Base-by-base conservation (phyloP, 768 basidiomycete species). In the Tricholoma furcatifolium region DNA sequence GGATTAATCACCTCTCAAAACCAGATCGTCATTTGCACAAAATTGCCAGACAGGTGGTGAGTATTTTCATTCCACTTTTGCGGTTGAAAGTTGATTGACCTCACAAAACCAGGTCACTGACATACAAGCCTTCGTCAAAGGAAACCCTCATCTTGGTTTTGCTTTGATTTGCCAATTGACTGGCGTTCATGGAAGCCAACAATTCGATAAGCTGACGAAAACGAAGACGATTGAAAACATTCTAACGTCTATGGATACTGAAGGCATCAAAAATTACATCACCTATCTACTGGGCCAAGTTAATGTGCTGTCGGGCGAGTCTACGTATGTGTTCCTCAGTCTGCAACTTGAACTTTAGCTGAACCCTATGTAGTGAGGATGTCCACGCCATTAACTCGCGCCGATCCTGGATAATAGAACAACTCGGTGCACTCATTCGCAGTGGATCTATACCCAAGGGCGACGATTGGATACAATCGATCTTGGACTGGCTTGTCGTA, bases 1-100 rank as follows among this genome's bases (percentile, higher is more conserved):
- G 95, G 92, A 95, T 96, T 54, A 96, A 96, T 65, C 94, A 98
- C 67, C 77, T 99, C 18, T 89, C 92, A 0, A 86, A 91, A 49
- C 79, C 78, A 41, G 95, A 98, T 67, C 82, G 93, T 46, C 88
- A 93, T 65, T 71, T 98, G 42, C 91, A 96, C 73, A 94, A 92
- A 69, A 86, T 88, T 15, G 92, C 96, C 2, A 80, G 80, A 53
- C 84, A 91, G 67, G 85, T 92, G 65, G 96, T 90, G 60, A 40
- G 27, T 27, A 7, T 27, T 7, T 32, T 43, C n/a, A 11, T 47
- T 6, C n/a, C 6, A 18, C 4, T 31, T 38, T 44, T 15, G 15
- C 10, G 40, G 36, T 7, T 50, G 18, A 8, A 43, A 35, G 14
- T 17, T 40, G 5, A 39, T 32, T 41, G 23, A 47, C 38, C 24